Evolutionary conservation across 2,329 filamentous ascomycete genomes (phyloP), one percentile per base, ranked within the genome.

Genomic region (Fusarium solani-melongenae): DNA sequence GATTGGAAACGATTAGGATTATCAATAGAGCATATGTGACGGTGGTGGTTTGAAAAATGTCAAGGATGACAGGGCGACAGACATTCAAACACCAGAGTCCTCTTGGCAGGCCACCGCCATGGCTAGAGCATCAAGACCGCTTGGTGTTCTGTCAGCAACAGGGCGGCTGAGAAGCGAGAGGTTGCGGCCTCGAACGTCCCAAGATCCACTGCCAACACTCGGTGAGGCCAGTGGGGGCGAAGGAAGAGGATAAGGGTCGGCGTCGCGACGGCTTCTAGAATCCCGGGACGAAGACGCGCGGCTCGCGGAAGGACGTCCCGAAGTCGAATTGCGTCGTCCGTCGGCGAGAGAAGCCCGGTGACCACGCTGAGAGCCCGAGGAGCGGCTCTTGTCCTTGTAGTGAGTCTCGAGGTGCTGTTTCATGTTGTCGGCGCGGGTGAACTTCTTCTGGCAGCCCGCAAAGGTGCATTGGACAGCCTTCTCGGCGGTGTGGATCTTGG

Each of bases 381-480:
- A 82, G 31, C 87, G 85, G 34, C 83, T 84, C 83, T 89, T 89
- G 72, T 91, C 88, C 82, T 91, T 91, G 82, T 89, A 92, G 81
- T 95, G 93, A 1, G 93, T 95, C 77, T 93, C 90, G 33, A 94
- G 88, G 78, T 95, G 93, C 83, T 95, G 93, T 86, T 94, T 94
- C 93, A 95, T 95, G 85, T 95, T 95, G 86, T 95, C 93, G 76
- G 92, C 91, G 72, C 93, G 92, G 12, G 92, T 94, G 77, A 95
- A 95, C 78, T 92, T 93, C 84, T 94, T 94, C 81, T 90, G 89
- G 85, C 93, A 95, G 68, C 92, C 92, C 0, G 87, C 84, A 77
- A 88, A 93, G 34, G 91, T 87, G 83, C 90, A 92, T 39, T 87
- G 89, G 24, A 94, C 92, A 15, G 91, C 91, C 84, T 95, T 95